Base-by-base conservation (phyloP, 2,329 filamentous ascomycete species). In the Diaporthe longicolla region DNA sequence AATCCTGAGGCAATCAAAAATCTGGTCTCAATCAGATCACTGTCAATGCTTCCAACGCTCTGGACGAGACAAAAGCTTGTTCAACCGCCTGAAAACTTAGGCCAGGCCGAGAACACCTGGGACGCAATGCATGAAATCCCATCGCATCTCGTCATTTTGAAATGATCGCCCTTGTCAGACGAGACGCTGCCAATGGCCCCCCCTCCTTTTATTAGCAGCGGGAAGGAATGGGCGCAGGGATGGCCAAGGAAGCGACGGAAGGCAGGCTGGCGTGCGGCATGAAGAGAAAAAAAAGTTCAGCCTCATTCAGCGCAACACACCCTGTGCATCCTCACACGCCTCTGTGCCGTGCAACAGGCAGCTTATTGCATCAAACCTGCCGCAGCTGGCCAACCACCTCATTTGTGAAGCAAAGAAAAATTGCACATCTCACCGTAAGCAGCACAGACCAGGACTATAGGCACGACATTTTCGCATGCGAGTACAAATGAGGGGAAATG, bases 211-310 rank as follows among this genome's bases (percentile, higher is more conserved):
- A 66, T 52, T 66, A 66, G 63, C 63, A 70, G 29, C 69, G 69
- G 69, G 69, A 71, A 71, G 69, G 55, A 61, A 29, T 61, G 32
- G n/a, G n/a, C n/a, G 69, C 57, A 61, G 48, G 57, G 52, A 63
- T 71, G 45, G 45, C 21, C 29, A 52, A 66, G 45, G 45, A 37
- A 50, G 61, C 43, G 37, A 63, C 48, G 15, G 40, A 43, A n/a
- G 15, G 17, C 61, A 37, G 21, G 48, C 45, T 54, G 48, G 63
- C 54, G 35, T 35, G 57, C 35, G 29, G 70, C 70, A 71, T 45
- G 45, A 52, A 40, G 24, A 43, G 24, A 32, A 63, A 71, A 65
- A 61, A 65, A 52, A 40, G 45, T 68, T 68, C 63, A 68, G 63
- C 63, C 63, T 54, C 40, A 68, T 68, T 54, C 63, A 40, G 35